These are phyloP conservation scores for Xylariaceae sp. DNA, from an alignment of 2,329 filamentous ascomycete genomes.

Conservation along the genomic window DNA sequence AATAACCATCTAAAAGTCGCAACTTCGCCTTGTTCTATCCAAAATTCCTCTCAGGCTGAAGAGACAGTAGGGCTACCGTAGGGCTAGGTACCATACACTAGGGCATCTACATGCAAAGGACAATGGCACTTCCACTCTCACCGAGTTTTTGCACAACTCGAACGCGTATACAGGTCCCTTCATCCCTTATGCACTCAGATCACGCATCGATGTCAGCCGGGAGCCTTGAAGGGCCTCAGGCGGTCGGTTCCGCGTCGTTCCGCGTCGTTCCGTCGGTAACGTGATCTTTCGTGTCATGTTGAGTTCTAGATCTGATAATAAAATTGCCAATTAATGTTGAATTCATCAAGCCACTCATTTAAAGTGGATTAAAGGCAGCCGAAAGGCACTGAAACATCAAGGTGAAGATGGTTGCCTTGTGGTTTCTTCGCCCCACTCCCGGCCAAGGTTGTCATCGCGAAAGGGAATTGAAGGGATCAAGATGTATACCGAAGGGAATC, in stretches of 20 bases:
- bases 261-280: not conserved
- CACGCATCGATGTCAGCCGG: not conserved
- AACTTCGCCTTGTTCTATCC: not conserved
- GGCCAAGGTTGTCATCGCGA: not conserved
- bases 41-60: not conserved
- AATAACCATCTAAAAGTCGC: not conserved
- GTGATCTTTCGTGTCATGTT: not conserved
- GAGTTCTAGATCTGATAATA: not conserved
- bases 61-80: not conserved
- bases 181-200: not conserved
- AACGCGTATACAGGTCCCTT: not conserved
- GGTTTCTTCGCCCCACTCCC: not conserved
- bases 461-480: not conserved
- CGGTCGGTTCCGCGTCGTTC: not conserved
- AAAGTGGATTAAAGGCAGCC: conserved; percentile 12
- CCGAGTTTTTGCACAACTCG: not conserved
- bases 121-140: not conserved
- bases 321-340: not conserved
- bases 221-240: too few relatives aligned
- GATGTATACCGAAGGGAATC: not conserved
- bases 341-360: not conserved
- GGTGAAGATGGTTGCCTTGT: not conserved
- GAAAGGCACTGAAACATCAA: not conserved
- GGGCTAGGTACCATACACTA: not conserved
- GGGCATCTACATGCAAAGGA: not conserved